Conservation (phyloP, 164 flowering plant species). For the Chloranthus sessilifolius region DNA sequence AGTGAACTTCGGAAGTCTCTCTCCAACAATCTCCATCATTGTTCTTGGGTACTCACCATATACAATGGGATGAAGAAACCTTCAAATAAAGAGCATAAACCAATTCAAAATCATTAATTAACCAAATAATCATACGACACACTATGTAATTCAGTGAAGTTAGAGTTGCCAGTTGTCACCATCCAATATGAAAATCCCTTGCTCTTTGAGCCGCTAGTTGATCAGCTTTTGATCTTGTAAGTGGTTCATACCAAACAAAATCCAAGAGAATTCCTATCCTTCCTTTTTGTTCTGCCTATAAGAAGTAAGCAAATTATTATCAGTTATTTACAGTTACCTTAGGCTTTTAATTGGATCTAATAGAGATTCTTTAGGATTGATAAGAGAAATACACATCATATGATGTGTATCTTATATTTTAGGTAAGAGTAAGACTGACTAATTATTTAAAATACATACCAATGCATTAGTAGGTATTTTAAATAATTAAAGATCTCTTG, state of each 20-base stretch:
- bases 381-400: too few relatives aligned
- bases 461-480: too few relatives aligned
- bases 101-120: not conserved
- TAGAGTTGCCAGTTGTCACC: constrained; percentile 39
- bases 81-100: constrained; percentile 9
- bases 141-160: too few relatives aligned
- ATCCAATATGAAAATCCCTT: constrained; percentile 67
- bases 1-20: constrained; percentile 58
- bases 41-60: constrained; percentile 66
- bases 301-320: not conserved
- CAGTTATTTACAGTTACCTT: not conserved
- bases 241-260: constrained; percentile 78
- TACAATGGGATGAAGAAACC: constrained; percentile 69
- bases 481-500: not conserved
- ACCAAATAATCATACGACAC: too few relatives aligned
- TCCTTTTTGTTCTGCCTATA: constrained; percentile 54
- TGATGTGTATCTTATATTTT: too few relatives aligned
- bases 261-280: constrained; percentile 68
- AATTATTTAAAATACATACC: too few relatives aligned
- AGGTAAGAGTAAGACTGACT: too few relatives aligned
- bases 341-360: too few relatives aligned
- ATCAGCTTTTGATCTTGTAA: constrained; percentile 47
- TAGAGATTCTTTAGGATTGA: too few relatives aligned
- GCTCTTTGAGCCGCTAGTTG: constrained; percentile 70
- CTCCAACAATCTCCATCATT: constrained; percentile 48